These are phyloP conservation scores for Rhizopus stolonifer DNA, from an alignment of 371 early-diverging fungal genomes.

Conservation along the genomic window DNA sequence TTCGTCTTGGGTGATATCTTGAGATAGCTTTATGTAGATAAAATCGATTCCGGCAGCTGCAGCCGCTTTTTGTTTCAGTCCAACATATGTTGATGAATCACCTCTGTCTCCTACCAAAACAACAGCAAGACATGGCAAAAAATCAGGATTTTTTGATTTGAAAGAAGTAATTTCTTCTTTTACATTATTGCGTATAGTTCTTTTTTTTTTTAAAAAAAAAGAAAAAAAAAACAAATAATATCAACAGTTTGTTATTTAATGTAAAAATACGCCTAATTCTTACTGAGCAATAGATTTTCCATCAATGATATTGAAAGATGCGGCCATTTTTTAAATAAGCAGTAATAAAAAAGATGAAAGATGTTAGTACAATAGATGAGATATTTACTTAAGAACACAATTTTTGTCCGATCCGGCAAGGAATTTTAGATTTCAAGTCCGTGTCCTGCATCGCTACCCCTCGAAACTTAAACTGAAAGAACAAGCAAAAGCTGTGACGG, in stretches of 20 bases:
- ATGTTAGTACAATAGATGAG: background rate
- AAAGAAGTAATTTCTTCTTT: constrained; percentile 64
- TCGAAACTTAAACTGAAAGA: background rate
- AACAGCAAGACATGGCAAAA: constrained; percentile 81
- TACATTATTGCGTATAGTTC: constrained; percentile 61
- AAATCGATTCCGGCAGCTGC: constrained; percentile 59
- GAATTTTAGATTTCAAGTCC: background rate
- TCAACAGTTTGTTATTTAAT: background rate
- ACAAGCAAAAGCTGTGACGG: too few species aligned
- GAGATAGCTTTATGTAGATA: constrained; percentile 49
- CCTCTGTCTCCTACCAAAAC: constrained; percentile 91
- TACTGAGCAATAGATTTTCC: constrained; percentile 73
- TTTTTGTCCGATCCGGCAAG: constrained; percentile 2
- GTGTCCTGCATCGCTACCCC: background rate
- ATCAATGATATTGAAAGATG: constrained; percentile 66
- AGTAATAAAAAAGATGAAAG: constrained; percentile 7
- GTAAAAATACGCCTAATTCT: too few species aligned
- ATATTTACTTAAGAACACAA: background rate
- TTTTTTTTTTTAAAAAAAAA: constrained; percentile 13
- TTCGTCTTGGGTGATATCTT: constrained; percentile 44
- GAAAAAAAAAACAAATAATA: background rate
- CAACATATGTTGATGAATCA: constrained; percentile 90
- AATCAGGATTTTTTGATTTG: constrained; percentile 57
- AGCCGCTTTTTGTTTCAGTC: constrained; percentile 88
- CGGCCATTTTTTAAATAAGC: constrained; percentile 28